phyloP scores from a whole-genome alignment of 2,329 filamentous ascomycete genomes.

The Claviceps sp. region DNA sequence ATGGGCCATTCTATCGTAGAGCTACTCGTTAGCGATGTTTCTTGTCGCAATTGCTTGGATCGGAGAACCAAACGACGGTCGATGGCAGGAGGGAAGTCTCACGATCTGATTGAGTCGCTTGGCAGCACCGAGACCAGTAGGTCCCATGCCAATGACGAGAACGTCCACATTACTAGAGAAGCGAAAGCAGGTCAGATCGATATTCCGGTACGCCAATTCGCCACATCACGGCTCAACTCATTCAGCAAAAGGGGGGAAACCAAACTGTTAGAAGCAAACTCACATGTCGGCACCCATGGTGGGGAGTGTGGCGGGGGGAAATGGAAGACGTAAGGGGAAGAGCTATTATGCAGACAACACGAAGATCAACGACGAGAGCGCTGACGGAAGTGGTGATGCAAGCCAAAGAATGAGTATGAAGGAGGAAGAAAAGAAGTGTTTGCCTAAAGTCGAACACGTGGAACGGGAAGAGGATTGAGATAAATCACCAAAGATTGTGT shows the following conservation, averaged over 20 bases:
- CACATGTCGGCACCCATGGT: conserved; percentile 28
- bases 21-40: conserved; percentile 14
- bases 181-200: background rate
- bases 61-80: conserved; percentile 14
- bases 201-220: conserved; percentile 8
- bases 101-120: conserved; percentile 97
- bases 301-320: conserved; percentile 14
- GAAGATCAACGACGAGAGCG: conserved; percentile 5
- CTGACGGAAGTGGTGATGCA: conserved; percentile 7
- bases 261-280: conserved; percentile 11
- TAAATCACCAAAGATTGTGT: conserved; percentile 6
- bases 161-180: conserved; percentile 73
- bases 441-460: conserved; percentile 10
- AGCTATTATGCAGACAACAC: background rate
- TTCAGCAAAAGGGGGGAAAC: background rate
- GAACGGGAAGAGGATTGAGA: conserved; percentile 12
- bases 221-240: background rate
- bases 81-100: conserved; percentile 21
- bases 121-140: conserved; percentile 92
- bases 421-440: conserved; percentile 1
- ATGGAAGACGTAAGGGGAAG: background rate
- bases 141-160: conserved; percentile 93
- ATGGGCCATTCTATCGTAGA: conserved; percentile 60
- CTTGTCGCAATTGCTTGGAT: background rate
- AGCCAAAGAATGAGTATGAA: background rate